Base-by-base conservation (phyloP, 495 filamentous ascomycete genomes). In the Echria macrotheca region DNA sequence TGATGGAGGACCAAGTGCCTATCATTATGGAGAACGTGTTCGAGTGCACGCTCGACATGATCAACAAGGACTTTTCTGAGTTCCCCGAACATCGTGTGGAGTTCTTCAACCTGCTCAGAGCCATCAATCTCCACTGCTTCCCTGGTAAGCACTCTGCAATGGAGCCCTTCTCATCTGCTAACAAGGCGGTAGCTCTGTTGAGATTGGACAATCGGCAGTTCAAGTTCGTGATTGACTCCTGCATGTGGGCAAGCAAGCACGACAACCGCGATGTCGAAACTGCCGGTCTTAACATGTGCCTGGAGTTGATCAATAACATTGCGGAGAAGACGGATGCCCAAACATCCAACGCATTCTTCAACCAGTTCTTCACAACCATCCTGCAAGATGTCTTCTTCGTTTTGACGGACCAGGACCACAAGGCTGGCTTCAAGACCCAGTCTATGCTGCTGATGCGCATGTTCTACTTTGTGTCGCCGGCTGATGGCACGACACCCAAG, bases 51-150 rank as follows among this genome's bases (percentile, higher is more conserved):
- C 73, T 99, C 32, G 87, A 95, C 54, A 99, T 99, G 93, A 97
- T 99, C 73, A 99, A 97, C 79, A 99, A 97, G 69, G 91, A 99
- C 62, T 99, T 97, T 72, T 94, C 95, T 38, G 93, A 99, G 64
- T 99, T 94, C 66, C 93, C 93, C 0, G 93, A 99, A 61, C 93
- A 97, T 59, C 84, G 93, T 32, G 93, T 99, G 3, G 91, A 96
- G 66, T 99, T 99, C 66, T 99, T 97, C 79, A 94, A 93, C 66
- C 75, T 97, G 23, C 78, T 99, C 12, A 80, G 95, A 58, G 87
- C 91, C 10, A 96, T 99, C 70, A 99, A 99, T 60, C 70, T 96
- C 4, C 85, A 90, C 65, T 97, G 94, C 67, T 99, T 99, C 81
- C 87, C 85, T 23, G 59, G 59, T 62, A 59, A 41, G 52, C 10